Conservation (phyloP, 306 rosid species). For the Boehmeria nivea region DNA sequence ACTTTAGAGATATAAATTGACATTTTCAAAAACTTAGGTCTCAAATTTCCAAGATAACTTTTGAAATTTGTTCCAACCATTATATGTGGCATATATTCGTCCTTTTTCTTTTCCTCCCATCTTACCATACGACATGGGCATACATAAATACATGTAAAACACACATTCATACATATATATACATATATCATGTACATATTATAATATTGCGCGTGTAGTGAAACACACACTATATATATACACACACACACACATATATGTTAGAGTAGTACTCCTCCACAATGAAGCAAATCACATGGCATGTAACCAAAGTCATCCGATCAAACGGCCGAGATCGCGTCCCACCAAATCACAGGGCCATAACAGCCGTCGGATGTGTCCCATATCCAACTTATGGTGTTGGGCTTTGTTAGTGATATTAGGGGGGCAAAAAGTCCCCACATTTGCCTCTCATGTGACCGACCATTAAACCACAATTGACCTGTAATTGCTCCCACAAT, state of each 20-base stretch:
- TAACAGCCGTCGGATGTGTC: slow-evolving; percentile 50
- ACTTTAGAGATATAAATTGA: no score
- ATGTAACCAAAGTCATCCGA: slow-evolving; percentile 37
- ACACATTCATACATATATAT: background rate
- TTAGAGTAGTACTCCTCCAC: slow-evolving; percentile 17
- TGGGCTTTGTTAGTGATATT: slow-evolving; percentile 42
- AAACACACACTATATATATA: slow-evolving; percentile 3
- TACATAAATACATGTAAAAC: background rate
- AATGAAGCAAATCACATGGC: slow-evolving; percentile 58
- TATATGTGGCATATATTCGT: no score
- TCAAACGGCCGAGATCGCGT: slow-evolving; percentile 48
- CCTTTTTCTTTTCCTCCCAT: no score
- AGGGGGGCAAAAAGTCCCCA: slow-evolving; percentile 51
- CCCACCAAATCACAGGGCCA: slow-evolving; percentile 24
- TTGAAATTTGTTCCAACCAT: no score
- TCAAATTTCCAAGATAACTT: no score
- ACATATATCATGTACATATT: background rate
- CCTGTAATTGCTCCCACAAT: slow-evolving; percentile 54
- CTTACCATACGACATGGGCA: no score
- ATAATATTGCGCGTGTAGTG: slow-evolving; percentile 1
- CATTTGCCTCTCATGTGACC: slow-evolving; percentile 84
- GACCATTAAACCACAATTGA: slow-evolving; percentile 54
- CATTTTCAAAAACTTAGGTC: no score
- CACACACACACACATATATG: background rate
- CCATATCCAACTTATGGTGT: slow-evolving; percentile 51